phyloP scores from a whole-genome alignment of 2,329 filamentous ascomycete species.

The Trichoderma aggressivum region DNA sequence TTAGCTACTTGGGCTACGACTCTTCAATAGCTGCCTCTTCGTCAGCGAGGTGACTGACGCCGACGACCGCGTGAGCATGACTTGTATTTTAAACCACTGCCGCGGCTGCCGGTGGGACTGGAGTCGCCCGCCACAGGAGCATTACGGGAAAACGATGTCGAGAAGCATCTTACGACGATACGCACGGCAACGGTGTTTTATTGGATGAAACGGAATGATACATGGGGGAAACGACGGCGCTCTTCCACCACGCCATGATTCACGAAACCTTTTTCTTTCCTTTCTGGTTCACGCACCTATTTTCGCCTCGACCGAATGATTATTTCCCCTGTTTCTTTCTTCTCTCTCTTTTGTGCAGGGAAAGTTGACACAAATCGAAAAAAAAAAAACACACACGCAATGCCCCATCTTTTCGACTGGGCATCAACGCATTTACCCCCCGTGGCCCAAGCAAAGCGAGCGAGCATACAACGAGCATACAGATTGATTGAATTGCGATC shows the following conservation, averaged over 20 bases:
- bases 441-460: background rate
- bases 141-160: background rate
- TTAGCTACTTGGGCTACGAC: conserved; percentile 29
- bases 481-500: conserved; percentile 15
- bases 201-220: conserved; percentile 11
- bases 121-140: background rate
- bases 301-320: background rate
- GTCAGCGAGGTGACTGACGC: conserved; percentile 19
- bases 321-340: background rate
- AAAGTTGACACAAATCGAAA: background rate
- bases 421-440: background rate
- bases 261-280: conserved; percentile 3
- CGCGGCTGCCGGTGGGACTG: background rate
- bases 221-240: conserved; percentile 6
- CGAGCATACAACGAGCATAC: conserved; percentile 4
- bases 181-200: conserved; percentile 2
- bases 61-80: background rate
- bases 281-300: background rate
- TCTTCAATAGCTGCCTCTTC: conserved; percentile 28
- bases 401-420: background rate
- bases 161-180: background rate
- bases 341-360: background rate
- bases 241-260: conserved; percentile 5
- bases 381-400: background rate
- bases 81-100: background rate